Percentiles rank a stretch among this genome's conserved stretches.
Conservation (phyloP, 805 yeast species). For the Jamesozyma rosinii region DNA sequence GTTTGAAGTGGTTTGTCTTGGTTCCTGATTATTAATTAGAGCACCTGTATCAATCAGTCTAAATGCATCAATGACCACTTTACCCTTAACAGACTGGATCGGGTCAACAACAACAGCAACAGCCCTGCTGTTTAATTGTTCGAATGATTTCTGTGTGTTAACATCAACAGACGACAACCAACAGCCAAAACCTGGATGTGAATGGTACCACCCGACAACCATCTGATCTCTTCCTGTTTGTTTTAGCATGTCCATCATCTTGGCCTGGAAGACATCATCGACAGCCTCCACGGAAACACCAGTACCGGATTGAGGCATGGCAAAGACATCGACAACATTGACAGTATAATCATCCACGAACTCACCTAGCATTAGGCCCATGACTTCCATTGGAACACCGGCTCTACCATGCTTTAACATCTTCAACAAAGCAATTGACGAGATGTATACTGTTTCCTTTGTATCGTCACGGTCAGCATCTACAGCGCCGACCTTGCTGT, state of each 20-base stretch:
- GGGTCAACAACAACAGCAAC: slow-evolving; percentile 99
- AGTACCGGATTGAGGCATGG: slow-evolving; percentile 98
- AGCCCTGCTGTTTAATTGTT: slow-evolving; percentile 88
- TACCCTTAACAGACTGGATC: slow-evolving; percentile 96
- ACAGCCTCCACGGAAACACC: slow-evolving; percentile 99
- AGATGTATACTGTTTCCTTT: slow-evolving; percentile 91
- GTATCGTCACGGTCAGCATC: slow-evolving; percentile 87
- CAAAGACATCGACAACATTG: slow-evolving; percentile 95
- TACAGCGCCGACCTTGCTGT: slow-evolving; percentile 35
- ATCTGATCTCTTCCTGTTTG: slow-evolving; percentile 99
- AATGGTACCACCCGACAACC: slow-evolving; percentile 99
- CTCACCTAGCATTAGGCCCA: slow-evolving; percentile 98
- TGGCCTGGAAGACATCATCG: slow-evolving; percentile 96
- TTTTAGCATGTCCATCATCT: slow-evolving; percentile 98
- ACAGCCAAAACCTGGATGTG: slow-evolving; percentile 99
- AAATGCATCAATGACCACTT: slow-evolving; percentile 97
- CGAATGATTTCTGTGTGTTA: slow-evolving; percentile 95
- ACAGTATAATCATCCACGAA: slow-evolving; percentile 96
- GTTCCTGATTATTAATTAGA: slow-evolving; percentile 92
- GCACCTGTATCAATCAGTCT: slow-evolving; percentile 83
- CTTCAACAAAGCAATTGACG: slow-evolving; percentile 87
- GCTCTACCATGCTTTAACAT: slow-evolving; percentile 97
- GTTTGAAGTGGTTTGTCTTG: slow-evolving; percentile 94
- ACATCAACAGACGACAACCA: slow-evolving; percentile 98
- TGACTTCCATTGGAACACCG: slow-evolving; percentile 78